Conservation (phyloP, 345 rosid species). For the Raphanus raphanistrum region DNA sequence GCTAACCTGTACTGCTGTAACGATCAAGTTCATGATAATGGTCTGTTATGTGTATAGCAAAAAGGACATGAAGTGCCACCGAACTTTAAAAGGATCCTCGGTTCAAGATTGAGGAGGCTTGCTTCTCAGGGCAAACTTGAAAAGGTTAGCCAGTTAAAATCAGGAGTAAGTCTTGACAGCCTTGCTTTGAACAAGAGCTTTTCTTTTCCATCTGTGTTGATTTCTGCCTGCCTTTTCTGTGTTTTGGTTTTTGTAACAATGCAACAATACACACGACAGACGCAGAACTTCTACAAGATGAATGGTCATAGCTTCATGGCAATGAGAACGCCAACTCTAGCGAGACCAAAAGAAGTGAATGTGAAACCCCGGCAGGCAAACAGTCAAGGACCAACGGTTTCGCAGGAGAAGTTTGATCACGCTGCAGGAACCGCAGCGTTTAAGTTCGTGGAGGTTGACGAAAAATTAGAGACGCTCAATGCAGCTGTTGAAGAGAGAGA, state of each 20-base stretch:
- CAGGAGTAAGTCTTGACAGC: conserved; percentile 37
- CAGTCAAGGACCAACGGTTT: conserved; percentile 21
- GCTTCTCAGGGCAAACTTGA: conserved; percentile 71
- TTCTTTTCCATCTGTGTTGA: conserved; percentile 12
- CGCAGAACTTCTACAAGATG: conserved; percentile 63
- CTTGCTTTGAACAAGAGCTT: conserved; percentile 29
- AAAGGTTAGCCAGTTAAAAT: conserved; percentile 56
- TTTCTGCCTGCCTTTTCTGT: conserved; percentile 3
- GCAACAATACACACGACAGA: conserved; percentile 47
- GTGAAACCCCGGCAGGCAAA: conserved; percentile 34
- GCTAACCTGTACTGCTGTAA: not conserved
- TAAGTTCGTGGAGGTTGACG: conserved; percentile 72
- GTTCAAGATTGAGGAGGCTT: conserved; percentile 74
- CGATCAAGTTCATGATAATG: conserved; percentile 18
- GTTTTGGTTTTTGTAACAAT: conserved; percentile 18
- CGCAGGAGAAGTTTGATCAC: conserved; percentile 44
- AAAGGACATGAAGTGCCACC: conserved; percentile 61
- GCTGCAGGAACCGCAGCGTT: conserved; percentile 63
- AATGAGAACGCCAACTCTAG: conserved; percentile 40
- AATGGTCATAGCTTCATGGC: conserved; percentile 37
- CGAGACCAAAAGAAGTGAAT: conserved; percentile 46
- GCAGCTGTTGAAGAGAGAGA: conserved; percentile 61
- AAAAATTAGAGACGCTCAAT: conserved; percentile 52
- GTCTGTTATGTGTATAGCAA: conserved; percentile 43
- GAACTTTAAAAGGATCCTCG: conserved; percentile 59